Evolutionary conservation across 176 grass and related monocot species (phyloP).

Genomic region (Zoysia pacifica): DNA sequence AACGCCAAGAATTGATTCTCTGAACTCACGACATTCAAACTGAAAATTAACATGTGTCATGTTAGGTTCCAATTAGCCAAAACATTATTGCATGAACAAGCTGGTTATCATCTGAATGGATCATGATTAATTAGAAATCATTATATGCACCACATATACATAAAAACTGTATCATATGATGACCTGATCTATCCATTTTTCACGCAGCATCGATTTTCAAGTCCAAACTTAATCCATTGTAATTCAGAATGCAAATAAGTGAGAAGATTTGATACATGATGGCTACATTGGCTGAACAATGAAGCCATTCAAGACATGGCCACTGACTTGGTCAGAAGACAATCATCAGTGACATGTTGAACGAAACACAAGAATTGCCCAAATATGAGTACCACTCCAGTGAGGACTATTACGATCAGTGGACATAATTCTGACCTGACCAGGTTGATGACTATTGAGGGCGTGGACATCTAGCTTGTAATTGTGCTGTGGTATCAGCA

Average conservation of each 20-base stretch:
- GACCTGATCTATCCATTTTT: background rate
- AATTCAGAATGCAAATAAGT: background rate
- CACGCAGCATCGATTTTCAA: background rate
- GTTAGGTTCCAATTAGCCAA: conserved; percentile 27
- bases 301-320: background rate
- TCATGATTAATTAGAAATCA: background rate
- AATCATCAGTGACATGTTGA: background rate
- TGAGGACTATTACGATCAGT: background rate
- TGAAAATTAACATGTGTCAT: conserved; percentile 43
- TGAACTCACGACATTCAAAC: conserved; percentile 97
- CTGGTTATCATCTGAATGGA: background rate
- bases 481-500: conserved; percentile 86
- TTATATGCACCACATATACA: background rate
- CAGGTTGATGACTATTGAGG: conserved; percentile 80
- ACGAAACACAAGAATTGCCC: conserved; percentile 20
- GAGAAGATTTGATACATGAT: background rate
- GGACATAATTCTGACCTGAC: conserved; percentile 61
- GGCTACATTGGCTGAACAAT: conserved; percentile 7
- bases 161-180: background rate
- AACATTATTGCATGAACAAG: conserved; percentile 2
- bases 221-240: background rate
- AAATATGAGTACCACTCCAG: background rate
- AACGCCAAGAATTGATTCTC: conserved; percentile 86
- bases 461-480: conserved; percentile 93
- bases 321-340: background rate